Conservation (phyloP, 192 early-diverging fungal genomes). For the Allomyces javanicus region DNA sequence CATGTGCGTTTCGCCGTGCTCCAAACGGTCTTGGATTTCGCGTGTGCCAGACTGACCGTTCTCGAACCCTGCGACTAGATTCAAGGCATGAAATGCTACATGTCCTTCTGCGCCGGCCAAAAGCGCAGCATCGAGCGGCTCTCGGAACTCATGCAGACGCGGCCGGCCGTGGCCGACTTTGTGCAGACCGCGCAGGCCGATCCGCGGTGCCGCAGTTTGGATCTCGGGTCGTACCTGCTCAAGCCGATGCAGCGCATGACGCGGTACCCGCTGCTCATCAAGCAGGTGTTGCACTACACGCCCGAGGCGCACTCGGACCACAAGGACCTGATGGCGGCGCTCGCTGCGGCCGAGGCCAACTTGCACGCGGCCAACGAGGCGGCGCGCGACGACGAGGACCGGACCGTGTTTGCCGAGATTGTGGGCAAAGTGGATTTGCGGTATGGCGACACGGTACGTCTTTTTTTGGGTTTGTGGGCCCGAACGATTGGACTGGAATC, state of each 20-base stretch:
- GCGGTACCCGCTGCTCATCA: conserved; percentile 64
- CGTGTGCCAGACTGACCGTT: neutral
- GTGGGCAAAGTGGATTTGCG: neutral
- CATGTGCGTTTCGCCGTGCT: neutral
- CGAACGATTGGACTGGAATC: neutral
- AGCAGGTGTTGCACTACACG: conserved; percentile 62
- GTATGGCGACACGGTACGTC: neutral
- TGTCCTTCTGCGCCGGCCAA: neutral
- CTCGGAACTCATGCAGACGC: neutral
- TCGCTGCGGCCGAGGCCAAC: conserved; percentile 47
- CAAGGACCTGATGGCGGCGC: conserved; percentile 44
- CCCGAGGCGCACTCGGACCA: conserved; percentile 60
- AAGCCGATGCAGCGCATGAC: conserved; percentile 24
- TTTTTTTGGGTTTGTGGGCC: neutral
- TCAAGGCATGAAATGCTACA: neutral
- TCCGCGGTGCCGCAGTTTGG: neutral
- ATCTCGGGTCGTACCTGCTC: conserved; percentile 4
- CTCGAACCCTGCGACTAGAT: neutral
- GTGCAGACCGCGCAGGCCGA: conserved; percentile 17
- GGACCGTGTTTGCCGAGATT: neutral
- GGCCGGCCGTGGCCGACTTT: conserved; percentile 53
- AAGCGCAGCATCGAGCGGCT: neutral
- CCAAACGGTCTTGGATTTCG: neutral
- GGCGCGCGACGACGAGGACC: conserved; percentile 35
- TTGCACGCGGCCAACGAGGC: conserved; percentile 63